These are phyloP conservation scores for Neurospora sp. DNA, from an alignment of 495 filamentous ascomycete species.

Conservation along the genomic window DNA sequence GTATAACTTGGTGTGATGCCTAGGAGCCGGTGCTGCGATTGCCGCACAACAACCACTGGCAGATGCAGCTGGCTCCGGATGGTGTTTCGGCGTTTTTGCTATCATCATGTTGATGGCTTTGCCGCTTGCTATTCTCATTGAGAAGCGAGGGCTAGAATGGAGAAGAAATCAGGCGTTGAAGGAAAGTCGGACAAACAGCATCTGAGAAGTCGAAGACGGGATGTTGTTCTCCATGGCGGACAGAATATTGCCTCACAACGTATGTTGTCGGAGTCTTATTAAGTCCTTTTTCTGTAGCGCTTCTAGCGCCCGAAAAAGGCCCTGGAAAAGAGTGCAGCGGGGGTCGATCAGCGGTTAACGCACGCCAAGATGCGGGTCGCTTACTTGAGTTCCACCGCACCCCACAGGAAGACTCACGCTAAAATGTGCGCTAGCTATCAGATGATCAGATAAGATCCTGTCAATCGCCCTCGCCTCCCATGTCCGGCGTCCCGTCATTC, in stretches of 20 bases:
- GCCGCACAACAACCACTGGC: constrained; percentile 7
- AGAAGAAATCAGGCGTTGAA: not conserved
- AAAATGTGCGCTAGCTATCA: constrained; percentile 1
- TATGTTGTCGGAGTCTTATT: not conserved
- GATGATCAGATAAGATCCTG: constrained; percentile 12
- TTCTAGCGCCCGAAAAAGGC: not conserved
- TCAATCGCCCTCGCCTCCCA: not conserved
- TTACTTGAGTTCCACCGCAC: not conserved
- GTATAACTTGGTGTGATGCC: constrained; percentile 7
- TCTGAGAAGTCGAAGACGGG: not conserved
- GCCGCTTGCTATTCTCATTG: not conserved
- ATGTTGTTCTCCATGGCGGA: not conserved
- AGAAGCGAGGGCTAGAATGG: not conserved
- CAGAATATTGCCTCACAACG: not conserved
- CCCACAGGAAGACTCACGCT: not conserved
- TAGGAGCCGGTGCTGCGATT: constrained; percentile 3
- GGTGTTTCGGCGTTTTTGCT: constrained; percentile 8
- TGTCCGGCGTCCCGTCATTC: not conserved
- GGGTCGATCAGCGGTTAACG: not conserved
- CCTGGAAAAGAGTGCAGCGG: not conserved
- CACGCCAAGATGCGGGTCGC: not conserved
- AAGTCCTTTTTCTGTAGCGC: not conserved
- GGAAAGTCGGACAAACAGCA: not conserved
- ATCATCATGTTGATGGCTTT: constrained; percentile 2
- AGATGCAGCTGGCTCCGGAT: constrained; percentile 4